Percentiles rank a stretch among this genome's conserved stretches.
Conservation (phyloP, 768 basidiomycete genomes). For the Hemileccinum rubropunctum region DNA sequence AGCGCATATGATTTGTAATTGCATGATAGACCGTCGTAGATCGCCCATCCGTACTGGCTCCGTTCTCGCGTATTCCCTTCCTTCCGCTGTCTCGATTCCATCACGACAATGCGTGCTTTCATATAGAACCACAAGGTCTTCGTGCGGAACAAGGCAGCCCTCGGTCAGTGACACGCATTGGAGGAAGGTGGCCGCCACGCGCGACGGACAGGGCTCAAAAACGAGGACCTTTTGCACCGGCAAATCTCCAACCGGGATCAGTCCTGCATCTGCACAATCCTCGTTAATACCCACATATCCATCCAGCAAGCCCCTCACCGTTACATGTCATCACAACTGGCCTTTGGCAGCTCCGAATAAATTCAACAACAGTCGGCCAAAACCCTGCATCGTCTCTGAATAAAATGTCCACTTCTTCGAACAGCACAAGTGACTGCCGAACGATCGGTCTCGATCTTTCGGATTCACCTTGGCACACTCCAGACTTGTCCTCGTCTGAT, state of each 20-base stretch:
- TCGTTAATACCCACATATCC: conserved; percentile 3
- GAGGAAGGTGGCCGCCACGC: conserved; percentile 65
- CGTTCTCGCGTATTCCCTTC: conserved; percentile 32
- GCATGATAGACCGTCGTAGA: conserved; percentile 61
- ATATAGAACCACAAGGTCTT: conserved; percentile 46
- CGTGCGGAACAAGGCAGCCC: conserved; percentile 45
- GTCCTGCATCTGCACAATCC: conserved; percentile 53
- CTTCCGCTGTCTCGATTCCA: conserved; percentile 32
- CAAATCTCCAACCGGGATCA: conserved; percentile 70
- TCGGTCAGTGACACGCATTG: conserved; percentile 58
- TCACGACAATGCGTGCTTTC: conserved; percentile 27
- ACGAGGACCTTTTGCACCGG: conserved; percentile 70
- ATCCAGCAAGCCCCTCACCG: conserved; percentile 46
- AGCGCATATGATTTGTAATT: conserved; percentile 55
- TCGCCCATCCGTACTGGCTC: conserved; percentile 42
- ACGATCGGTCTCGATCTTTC: conserved; percentile 33
- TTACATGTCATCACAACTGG: conserved; percentile 96
- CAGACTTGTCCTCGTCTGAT: conserved; percentile 1
- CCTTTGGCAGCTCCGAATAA: conserved; percentile 80
- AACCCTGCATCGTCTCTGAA: conserved; percentile 85
- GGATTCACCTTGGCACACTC: conserved; percentile 1
- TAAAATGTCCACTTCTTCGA: conserved; percentile 95
- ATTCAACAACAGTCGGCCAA: conserved; percentile 76
- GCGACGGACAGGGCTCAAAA: conserved; percentile 58
- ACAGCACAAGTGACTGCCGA: conserved; percentile 82